Conservation (phyloP, 78 protist genomes). For the Dictyostelium intermedium region DNA sequence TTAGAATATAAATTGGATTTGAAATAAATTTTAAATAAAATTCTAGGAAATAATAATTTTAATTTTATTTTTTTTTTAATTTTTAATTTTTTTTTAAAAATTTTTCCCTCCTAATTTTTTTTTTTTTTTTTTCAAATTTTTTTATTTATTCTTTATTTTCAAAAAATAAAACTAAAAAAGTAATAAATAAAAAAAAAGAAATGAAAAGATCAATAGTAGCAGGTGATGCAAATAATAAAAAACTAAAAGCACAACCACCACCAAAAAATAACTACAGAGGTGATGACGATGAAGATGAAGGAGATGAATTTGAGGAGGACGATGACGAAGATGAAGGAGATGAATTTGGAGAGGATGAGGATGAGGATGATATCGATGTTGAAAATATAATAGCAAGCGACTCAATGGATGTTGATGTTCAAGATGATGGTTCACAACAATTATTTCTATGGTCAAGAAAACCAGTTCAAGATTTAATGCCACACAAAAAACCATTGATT, state of each 20-base stretch:
- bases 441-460: conserved; percentile 42
- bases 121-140: neutral
- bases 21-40: neutral
- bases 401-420: conserved; percentile 1
- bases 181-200: neutral
- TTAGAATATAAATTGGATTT: neutral
- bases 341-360: conserved; percentile 19
- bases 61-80: neutral
- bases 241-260: neutral
- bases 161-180: neutral
- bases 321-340: conserved; percentile 53
- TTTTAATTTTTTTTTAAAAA: neutral
- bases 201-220: neutral
- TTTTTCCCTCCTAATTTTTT: neutral
- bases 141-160: neutral
- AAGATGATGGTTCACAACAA: conserved; percentile 32
- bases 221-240: neutral
- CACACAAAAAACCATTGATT: neutral
- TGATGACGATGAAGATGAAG: conserved; percentile 47
- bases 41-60: neutral
- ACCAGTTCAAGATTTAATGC: neutral
- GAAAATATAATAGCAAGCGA: neutral
- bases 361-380: conserved; percentile 37
- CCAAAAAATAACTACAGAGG: neutral
- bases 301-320: conserved; percentile 50